Evolutionary conservation across 441 rosid genomes (phyloP).

Genomic region (Brassica balearica): DNA sequence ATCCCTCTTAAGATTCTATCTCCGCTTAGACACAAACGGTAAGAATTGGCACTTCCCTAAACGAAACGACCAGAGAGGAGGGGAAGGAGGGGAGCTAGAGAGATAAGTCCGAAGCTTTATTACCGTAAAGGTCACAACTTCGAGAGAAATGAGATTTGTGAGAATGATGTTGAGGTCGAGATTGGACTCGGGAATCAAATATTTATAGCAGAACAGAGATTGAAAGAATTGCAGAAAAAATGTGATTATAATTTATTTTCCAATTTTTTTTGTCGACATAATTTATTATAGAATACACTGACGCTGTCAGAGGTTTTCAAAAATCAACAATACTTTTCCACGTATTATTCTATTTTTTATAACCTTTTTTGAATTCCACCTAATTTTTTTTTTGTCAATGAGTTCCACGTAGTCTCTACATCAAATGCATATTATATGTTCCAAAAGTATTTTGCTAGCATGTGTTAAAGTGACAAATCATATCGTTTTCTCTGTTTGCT

Average conservation of each 20-base stretch:
- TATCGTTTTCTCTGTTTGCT: neutral
- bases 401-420: constrained; percentile 28
- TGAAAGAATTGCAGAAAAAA: constrained; percentile 14
- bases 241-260: neutral
- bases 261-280: neutral
- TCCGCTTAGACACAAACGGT: constrained; percentile 11
- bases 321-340: constrained; percentile 19
- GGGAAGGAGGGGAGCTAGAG: neutral
- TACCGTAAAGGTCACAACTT: neutral
- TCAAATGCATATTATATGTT: neutral
- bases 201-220: constrained; percentile 33
- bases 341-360: constrained; percentile 16
- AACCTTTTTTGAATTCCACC: neutral
- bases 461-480: neutral
- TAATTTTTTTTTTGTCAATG: constrained; percentile 1
- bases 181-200: constrained; percentile 17
- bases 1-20: constrained; percentile 35
- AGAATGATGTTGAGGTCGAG: constrained; percentile 29
- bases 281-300: constrained; percentile 4
- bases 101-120: neutral
- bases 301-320: constrained; percentile 13
- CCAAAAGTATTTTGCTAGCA: neutral
- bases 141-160: constrained; percentile 11
- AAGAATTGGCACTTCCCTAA: constrained; percentile 3
- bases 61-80: neutral